phyloP scores from a whole-genome alignment of 495 filamentous ascomycete genomes.

The Penicillium manginii region DNA sequence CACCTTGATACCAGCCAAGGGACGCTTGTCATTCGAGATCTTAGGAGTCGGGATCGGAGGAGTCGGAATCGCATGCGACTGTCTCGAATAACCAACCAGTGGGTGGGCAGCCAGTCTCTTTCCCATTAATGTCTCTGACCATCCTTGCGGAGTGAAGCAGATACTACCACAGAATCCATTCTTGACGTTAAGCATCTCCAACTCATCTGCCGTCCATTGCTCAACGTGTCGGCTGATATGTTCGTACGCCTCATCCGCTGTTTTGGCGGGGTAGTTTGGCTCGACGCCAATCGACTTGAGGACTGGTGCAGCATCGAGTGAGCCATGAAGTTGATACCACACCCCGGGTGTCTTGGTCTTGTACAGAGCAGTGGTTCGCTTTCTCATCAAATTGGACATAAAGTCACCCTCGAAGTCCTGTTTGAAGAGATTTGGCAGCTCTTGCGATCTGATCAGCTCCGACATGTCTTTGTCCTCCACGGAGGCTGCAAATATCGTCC shows the following conservation, averaged over 20 bases:
- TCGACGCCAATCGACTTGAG: constrained; percentile 33
- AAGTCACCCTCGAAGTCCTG: constrained; percentile 6
- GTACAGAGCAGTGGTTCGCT: constrained; percentile 31
- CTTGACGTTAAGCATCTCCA: constrained; percentile 37
- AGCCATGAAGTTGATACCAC: constrained; percentile 42
- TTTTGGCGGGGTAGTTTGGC: constrained; percentile 9
- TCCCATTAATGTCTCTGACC: constrained; percentile 36
- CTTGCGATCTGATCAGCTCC: not conserved
- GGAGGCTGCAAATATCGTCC: constrained; percentile 22
- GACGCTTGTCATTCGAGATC: constrained; percentile 27
- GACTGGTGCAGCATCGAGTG: constrained; percentile 24
- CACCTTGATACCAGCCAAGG: constrained; percentile 62
- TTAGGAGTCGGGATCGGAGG: constrained; percentile 17
- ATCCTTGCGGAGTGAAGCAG: constrained; percentile 33
- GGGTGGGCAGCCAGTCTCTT: constrained; percentile 28
- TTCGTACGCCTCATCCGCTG: constrained; percentile 3
- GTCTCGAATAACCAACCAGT: constrained; percentile 24
- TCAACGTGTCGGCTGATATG: constrained; percentile 31
- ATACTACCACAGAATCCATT: constrained; percentile 40
- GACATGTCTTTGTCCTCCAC: constrained; percentile 27
- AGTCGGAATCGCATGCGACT: constrained; percentile 29
- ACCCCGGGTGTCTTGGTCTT: constrained; percentile 28
- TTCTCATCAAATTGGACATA: constrained; percentile 21
- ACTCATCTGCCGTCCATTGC: constrained; percentile 35
- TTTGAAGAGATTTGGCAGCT: not conserved